Evolutionary conservation across 805 yeast genomes (phyloP), one percentile per base, ranked within the genome.

Genomic region (Kluyveromyces dobzhanskii): DNA sequence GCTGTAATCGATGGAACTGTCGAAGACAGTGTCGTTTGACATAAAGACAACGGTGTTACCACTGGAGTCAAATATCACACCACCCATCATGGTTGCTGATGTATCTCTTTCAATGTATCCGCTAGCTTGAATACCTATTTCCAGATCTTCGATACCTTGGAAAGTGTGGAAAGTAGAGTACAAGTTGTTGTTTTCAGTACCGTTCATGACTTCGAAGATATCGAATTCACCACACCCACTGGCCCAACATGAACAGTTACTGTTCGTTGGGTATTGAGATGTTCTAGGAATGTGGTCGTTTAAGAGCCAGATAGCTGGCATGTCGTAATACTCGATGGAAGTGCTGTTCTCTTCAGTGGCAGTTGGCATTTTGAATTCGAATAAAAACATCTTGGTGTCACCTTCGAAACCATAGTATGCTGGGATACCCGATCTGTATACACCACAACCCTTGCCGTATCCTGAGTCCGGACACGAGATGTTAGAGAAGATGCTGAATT

Each of bases 221-320:
- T 81, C 90, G 49, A 76, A 79, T 59, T 81, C 87, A 56, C 88
- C 87, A 61, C 87, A 79, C 9, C 88, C 90, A 21, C 80, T 70
- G 32, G 72, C 66, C 88, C 88, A 81, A 52, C 86, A 78, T 5
- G 86, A 79, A 59, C 87, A 81, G 54, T 75, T 76, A 27, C 65
- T 62, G 47, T 75, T 75, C 4, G 62, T 43, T 32, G 62, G 76
- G 54, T 80, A 81, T 59, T 81, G 87, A 3, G 87, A 64, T 14
- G 87, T 80, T 66, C 88, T 71, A 46, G 86, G 81, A 42, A 81
- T 79, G 48, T 76, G 71, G 23, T 85, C 80, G 48, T 81, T 80
- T 52, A 81, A 64, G 44, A 81, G 64, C 88, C 88, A 81, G 48
- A 80, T 80, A 16, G 85, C 87, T 8, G 88, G 85, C 77, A 80